phyloP scores from a whole-genome alignment of 2,329 filamentous ascomycete species.

The Ophiocordyceps sinensis region DNA sequence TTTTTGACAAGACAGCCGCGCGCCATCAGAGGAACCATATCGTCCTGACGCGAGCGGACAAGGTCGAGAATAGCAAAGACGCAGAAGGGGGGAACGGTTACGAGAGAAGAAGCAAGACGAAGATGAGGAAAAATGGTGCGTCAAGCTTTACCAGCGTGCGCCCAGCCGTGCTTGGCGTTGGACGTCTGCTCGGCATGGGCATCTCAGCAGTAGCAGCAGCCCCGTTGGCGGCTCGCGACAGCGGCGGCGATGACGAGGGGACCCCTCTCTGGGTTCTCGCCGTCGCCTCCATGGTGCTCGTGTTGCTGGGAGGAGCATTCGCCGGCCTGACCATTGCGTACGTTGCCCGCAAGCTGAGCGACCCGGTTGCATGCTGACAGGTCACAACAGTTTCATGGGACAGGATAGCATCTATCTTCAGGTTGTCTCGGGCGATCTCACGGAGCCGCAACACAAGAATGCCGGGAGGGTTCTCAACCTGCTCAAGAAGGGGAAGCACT shows the following conservation, averaged over 20 bases:
- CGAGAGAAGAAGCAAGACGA: not conserved
- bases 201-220: constrained; percentile 34
- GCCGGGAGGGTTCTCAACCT: constrained; percentile 68
- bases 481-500: constrained; percentile 83
- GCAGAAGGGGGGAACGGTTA: not conserved
- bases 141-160: constrained; percentile 26
- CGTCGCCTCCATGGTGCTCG: constrained; percentile 62
- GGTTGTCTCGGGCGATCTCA: constrained; percentile 75
- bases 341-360: constrained; percentile 17
- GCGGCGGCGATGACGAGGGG: constrained; percentile 38
- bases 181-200: constrained; percentile 33
- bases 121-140: constrained; percentile 13
- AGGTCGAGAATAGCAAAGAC: not conserved
- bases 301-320: constrained; percentile 82
- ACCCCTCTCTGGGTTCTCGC: constrained; percentile 69
- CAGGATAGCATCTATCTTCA: constrained; percentile 95
- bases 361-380: not conserved
- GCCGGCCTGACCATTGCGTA: constrained; percentile 84
- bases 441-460: constrained; percentile 74
- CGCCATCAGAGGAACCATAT: no score
- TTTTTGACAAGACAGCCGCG: no score
- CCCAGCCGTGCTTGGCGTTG: constrained; percentile 35
- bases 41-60: not conserved
- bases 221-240: constrained; percentile 21
- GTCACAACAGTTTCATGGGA: constrained; percentile 37